Base-by-base conservation (phyloP, 345 rosid species). In the Zanthoxylum bungeanum region DNA sequence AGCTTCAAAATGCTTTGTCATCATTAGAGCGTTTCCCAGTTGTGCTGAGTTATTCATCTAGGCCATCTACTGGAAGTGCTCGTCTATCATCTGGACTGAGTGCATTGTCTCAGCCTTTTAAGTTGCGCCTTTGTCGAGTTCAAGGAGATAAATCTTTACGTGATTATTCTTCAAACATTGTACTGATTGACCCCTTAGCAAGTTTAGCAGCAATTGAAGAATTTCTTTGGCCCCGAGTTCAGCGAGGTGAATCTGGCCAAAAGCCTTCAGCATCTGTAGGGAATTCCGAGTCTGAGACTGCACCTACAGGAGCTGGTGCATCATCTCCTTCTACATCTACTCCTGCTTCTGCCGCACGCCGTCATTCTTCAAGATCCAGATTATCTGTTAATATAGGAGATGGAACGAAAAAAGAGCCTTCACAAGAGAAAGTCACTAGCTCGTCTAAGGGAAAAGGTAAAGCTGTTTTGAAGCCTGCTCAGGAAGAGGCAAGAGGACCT, bases 11-110 rank as follows among this genome's bases (percentile, higher is more conserved):
- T 86, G 96, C 98, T 64, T 75, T 96, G 77, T 86, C 97, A 44
- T 96, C 98, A 46, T 77, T 93, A 68, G 99, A 96, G 76, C 95
- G 98, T 56, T 96, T 96, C 70, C 99, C 98, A 14, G 97, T 96
- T 73, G 97, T 93, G 63, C 81, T 96, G 57, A 96, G 98, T 81
- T 97, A 91, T 79, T 86, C 98, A 10, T 79, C 98, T 66, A 91
- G 98, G 82, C 81, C 91, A 69, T 89, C 97, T 47, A 73, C 83
- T 82, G 98, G 92, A 68, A 85, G 97, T 82, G 99, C 96, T 31
- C 97, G 97, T 60, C 96, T 90, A 70, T 96, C 98, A 49, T 96
- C 97, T 73, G 99, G 99, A 64, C 78, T 93, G 65, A 86, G 97
- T 85, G 97, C 98, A 74, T 80, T 96, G 75, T 82, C 98, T 77